A percentile compares a stretch with the other conserved stretches of the same genome.
Evolutionary conservation across 2,329 filamentous ascomycete genomes (phyloP).

Genomic region (Tolypocladium album): DNA sequence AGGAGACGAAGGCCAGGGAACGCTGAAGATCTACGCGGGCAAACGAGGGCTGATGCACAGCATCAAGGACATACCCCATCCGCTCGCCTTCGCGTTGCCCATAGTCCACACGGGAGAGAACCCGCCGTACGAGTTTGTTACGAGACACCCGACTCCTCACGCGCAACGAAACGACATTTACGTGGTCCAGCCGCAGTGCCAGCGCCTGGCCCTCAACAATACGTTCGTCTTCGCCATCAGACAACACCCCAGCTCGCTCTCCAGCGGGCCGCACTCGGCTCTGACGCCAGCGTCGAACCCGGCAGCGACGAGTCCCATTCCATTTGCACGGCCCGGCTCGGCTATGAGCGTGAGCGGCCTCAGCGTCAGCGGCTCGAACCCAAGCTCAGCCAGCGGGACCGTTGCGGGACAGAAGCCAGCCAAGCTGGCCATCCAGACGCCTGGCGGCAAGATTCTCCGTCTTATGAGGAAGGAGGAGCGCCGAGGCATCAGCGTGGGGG

Average conservation of each 20-base stretch:
- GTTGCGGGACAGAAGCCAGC: slow-evolving; percentile 69
- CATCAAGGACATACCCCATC: slow-evolving; percentile 90
- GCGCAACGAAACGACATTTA: slow-evolving; percentile 97
- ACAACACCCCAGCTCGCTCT: slow-evolving; percentile 64
- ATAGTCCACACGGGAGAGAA: slow-evolving; percentile 87
- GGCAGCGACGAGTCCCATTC: slow-evolving; percentile 44
- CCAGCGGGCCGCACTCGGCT: slow-evolving; percentile 18
- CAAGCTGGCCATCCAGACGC: slow-evolving; percentile 89
- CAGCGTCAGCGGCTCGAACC: slow-evolving; percentile 45
- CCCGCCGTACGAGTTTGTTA: slow-evolving; percentile 86
- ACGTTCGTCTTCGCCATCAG: slow-evolving; percentile 96
- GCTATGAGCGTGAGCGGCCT: slow-evolving; percentile 55
- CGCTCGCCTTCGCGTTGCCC: slow-evolving; percentile 80
- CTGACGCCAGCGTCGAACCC: slow-evolving; percentile 37
- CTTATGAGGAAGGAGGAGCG: slow-evolving; percentile 72
- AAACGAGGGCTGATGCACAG: slow-evolving; percentile 95
- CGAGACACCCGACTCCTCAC: slow-evolving; percentile 89
- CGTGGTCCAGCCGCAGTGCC: slow-evolving; percentile 90
- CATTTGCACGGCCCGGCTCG: slow-evolving; percentile 49
- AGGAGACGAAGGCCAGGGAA: slow-evolving; percentile 80
- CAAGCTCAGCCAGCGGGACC: slow-evolving; percentile 40
- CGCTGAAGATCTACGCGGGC: slow-evolving; percentile 85
- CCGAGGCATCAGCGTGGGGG: slow-evolving; percentile 38
- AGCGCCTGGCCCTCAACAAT: slow-evolving; percentile 81
- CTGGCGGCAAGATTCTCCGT: slow-evolving; percentile 86